A percentile compares a stretch with the other conserved stretches of the same genome.
Conservation (phyloP, 805 yeast genomes). For the Myxozyma neglecta region DNA sequence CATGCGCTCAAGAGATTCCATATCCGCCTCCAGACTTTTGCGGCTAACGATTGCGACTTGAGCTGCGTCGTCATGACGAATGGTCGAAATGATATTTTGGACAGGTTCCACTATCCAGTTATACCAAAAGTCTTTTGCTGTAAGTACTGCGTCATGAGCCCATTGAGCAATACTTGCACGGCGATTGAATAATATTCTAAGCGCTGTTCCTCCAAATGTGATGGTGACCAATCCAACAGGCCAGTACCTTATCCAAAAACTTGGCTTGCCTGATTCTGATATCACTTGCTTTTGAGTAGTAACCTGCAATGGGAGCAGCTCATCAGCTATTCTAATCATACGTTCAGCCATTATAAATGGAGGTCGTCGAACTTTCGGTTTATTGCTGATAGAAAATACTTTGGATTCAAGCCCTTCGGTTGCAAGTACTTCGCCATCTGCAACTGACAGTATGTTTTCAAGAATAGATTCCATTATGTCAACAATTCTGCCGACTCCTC, state of each 20-base stretch:
- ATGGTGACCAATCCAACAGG: conserved; percentile 49
- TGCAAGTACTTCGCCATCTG: not conserved
- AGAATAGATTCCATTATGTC: conserved; percentile 21
- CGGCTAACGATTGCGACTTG: conserved; percentile 76
- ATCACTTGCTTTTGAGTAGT: conserved; percentile 11
- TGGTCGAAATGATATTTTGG: conserved; percentile 67
- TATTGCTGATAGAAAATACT: conserved; percentile 1
- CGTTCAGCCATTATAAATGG: conserved; percentile 26
- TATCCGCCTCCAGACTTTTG: conserved; percentile 73
- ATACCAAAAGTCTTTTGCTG: conserved; percentile 57
- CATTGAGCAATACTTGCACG: conserved; percentile 53
- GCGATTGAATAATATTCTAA: conserved; percentile 52
- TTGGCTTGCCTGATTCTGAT: conserved; percentile 43
- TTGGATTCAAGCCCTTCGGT: conserved; percentile 9
- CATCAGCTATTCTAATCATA: conserved; percentile 18
- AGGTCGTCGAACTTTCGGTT: conserved; percentile 5
- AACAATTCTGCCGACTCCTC: conserved; percentile 24
- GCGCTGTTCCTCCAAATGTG: conserved; percentile 51
- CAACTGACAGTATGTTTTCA: not conserved
- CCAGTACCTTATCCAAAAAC: conserved; percentile 60
- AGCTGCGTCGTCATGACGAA: conserved; percentile 77
- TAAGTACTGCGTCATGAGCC: conserved; percentile 48
- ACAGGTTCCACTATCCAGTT: conserved; percentile 87
- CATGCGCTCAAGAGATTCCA: conserved; percentile 84
- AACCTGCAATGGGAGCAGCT: conserved; percentile 26